Percentiles rank a stretch among this genome's conserved stretches.
These are phyloP conservation scores for Phytophthora cryptogea DNA, from an alignment of 352 stramenopile genomes.

Conservation along the genomic window DNA sequence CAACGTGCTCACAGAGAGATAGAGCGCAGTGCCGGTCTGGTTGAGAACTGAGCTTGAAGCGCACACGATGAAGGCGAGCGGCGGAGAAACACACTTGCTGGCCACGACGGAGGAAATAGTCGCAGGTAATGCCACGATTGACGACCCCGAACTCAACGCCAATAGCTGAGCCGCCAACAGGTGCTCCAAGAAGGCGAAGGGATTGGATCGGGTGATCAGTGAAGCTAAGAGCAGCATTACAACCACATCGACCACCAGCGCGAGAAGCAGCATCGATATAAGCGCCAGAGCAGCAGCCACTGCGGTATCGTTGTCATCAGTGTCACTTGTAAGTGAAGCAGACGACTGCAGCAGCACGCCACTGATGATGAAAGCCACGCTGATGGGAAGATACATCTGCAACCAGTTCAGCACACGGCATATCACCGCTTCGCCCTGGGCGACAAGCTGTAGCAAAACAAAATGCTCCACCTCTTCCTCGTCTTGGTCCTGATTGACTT, in stretches of 20 bases:
- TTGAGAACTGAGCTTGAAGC: slow-evolving; percentile 50
- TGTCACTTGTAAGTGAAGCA: slow-evolving; percentile 3
- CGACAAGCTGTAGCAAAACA: slow-evolving; percentile 51
- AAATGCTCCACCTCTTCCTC: slow-evolving; percentile 24
- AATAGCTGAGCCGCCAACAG: slow-evolving; percentile 56
- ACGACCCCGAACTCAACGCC: slow-evolving; percentile 52
- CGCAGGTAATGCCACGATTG: slow-evolving; percentile 52
- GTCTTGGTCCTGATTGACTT: slow-evolving; percentile 5
- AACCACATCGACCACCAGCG: slow-evolving; percentile 45
- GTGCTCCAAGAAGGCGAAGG: slow-evolving; percentile 48
- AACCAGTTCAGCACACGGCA: slow-evolving; percentile 47
- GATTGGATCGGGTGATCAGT: slow-evolving; percentile 52
- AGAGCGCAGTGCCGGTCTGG: slow-evolving; percentile 66
- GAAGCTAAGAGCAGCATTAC: slow-evolving; percentile 42
- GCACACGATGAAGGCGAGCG: slow-evolving; percentile 63
- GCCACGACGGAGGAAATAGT: slow-evolving; percentile 57
- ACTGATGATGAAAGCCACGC: slow-evolving; percentile 49
- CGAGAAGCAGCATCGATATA: slow-evolving; percentile 49
- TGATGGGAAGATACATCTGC: slow-evolving; percentile 45
- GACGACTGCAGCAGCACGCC: slow-evolving; percentile 41
- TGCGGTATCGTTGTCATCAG: slow-evolving; percentile 5
- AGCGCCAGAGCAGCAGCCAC: slow-evolving; percentile 45
- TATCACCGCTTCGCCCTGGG: slow-evolving; percentile 46
- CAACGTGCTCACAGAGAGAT: slow-evolving; percentile 49
- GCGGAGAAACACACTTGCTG: slow-evolving; percentile 58